These are phyloP conservation scores for Lumnitzera littorea DNA, from an alignment of 345 rosid species.

Conservation along the genomic window DNA sequence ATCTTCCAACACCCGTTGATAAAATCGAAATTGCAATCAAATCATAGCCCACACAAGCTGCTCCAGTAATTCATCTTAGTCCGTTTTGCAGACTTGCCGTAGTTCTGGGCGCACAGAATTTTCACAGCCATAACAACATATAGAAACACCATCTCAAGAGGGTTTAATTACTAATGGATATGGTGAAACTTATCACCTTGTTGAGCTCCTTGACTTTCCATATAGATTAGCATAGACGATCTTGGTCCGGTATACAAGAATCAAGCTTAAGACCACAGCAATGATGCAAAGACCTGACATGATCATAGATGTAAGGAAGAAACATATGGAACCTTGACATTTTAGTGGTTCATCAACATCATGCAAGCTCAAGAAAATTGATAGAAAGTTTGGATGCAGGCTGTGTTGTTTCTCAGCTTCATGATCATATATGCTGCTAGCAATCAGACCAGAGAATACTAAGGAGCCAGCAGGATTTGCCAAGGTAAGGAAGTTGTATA, in stretches of 20 bases:
- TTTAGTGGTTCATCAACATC: constrained; percentile 41
- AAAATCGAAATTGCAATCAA: too few species aligned
- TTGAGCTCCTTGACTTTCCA: constrained; percentile 49
- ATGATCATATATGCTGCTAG: constrained; percentile 75
- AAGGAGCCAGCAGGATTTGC: constrained; percentile 98
- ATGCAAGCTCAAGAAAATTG: constrained; percentile 21
- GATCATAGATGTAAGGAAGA: constrained; percentile 83
- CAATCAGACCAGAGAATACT: constrained; percentile 83
- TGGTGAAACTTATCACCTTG: background rate
- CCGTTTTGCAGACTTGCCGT: too few species aligned
- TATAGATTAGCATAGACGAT: constrained; percentile 70
- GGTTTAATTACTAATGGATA: background rate
- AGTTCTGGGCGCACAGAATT: too few species aligned
- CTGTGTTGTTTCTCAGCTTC: constrained; percentile 80
- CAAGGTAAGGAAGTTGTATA: constrained; percentile 91
- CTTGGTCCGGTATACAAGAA: constrained; percentile 88
- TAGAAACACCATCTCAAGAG: background rate
- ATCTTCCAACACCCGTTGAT: too few species aligned
- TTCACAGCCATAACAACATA: too few species aligned
- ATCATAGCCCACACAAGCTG: too few species aligned
- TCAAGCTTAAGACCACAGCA: constrained; percentile 67
- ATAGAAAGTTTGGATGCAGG: constrained; percentile 9
- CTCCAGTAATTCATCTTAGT: too few species aligned
- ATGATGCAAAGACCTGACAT: constrained; percentile 88
- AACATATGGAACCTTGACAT: constrained; percentile 83